Conservation (phyloP, 129 eudicot genomes). For the Helianthus tuberosus region DNA sequence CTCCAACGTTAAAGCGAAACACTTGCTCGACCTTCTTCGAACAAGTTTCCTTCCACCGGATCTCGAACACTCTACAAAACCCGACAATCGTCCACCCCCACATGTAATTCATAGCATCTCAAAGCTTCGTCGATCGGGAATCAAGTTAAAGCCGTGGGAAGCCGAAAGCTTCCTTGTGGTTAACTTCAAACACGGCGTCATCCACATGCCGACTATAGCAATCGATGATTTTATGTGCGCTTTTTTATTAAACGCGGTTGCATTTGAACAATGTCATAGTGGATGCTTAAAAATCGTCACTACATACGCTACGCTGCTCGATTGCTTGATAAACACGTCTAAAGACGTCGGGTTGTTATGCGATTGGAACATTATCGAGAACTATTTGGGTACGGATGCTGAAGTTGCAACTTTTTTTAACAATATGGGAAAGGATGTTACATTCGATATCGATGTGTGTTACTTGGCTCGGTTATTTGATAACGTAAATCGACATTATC, state of each 20-base stretch:
- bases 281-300: constrained; percentile 65
- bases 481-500: constrained; percentile 60
- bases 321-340: constrained; percentile 67
- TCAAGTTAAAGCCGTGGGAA: constrained; percentile 45
- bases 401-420: constrained; percentile 68
- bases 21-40: constrained; percentile 72
- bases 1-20: constrained; percentile 42
- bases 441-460: constrained; percentile 62
- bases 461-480: constrained; percentile 60
- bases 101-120: constrained; percentile 68
- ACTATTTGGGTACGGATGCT: constrained; percentile 72
- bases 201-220: constrained; percentile 64
- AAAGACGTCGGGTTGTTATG: constrained; percentile 62
- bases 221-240: constrained; percentile 82
- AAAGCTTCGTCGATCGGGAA: constrained; percentile 81
- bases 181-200: constrained; percentile 53
- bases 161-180: constrained; percentile 59
- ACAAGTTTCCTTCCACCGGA: constrained; percentile 38
- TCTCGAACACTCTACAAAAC: neutral
- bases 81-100: constrained; percentile 31
- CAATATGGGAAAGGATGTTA: constrained; percentile 74
- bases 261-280: constrained; percentile 78
- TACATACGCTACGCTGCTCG: constrained; percentile 69
- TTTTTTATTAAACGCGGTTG: constrained; percentile 68
- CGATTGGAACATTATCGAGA: constrained; percentile 72